Conservation (phyloP, 2,329 filamentous ascomycete genomes). For the Aspergillus novoparasiticus region DNA sequence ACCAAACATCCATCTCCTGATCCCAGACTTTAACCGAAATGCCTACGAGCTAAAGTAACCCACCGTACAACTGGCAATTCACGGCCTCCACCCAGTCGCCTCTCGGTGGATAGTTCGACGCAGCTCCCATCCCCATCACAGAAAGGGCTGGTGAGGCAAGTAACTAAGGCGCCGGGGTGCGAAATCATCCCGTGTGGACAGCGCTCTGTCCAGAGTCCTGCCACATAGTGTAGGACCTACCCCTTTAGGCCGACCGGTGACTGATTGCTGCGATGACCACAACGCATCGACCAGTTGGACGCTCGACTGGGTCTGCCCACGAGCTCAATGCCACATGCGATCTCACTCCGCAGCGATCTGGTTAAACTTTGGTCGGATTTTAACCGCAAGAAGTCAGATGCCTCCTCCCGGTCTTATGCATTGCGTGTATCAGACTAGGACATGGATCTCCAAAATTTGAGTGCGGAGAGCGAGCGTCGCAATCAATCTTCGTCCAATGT, state of each 20-base stretch:
- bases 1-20: not conserved
- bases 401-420: slow-evolving; percentile 3
- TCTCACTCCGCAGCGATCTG: not conserved
- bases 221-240: slow-evolving; percentile 3
- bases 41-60: slow-evolving; percentile 2
- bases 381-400: slow-evolving; percentile 2
- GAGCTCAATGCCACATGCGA: slow-evolving; percentile 8
- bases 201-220: not conserved
- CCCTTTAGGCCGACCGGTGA: slow-evolving; percentile 18
- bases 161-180: not conserved
- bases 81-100: slow-evolving; percentile 9
- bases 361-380: slow-evolving; percentile 4
- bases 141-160: slow-evolving; percentile 3
- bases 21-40: slow-evolving; percentile 1
- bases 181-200: not conserved
- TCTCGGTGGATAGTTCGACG: slow-evolving; percentile 3
- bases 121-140: not conserved
- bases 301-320: slow-evolving; percentile 4
- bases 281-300: slow-evolving; percentile 2
- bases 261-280: slow-evolving; percentile 7
- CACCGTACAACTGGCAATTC: slow-evolving; percentile 15
- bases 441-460: slow-evolving; percentile 2
- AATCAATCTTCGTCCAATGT: not conserved
- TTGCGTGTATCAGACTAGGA: slow-evolving; percentile 5
- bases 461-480: not conserved